phyloP scores from a whole-genome alignment of 2,329 filamentous ascomycete genomes.

The Arthrobotrys iridis region DNA sequence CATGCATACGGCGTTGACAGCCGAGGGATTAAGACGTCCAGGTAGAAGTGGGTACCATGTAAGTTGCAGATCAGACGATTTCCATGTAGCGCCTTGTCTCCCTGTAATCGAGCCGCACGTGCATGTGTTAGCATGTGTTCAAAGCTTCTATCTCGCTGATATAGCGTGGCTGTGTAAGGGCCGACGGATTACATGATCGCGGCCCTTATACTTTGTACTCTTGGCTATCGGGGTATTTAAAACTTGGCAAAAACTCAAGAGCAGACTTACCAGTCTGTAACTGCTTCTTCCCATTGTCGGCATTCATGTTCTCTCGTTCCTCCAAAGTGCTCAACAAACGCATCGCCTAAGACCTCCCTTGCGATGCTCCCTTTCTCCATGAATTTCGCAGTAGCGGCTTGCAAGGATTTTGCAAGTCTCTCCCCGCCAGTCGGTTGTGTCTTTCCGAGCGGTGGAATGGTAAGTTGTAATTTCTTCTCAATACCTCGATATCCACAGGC shows the following conservation, averaged over 20 bases:
- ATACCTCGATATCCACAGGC: constrained; percentile 90
- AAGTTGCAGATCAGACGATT: constrained; percentile 67
- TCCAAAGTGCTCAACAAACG: constrained; percentile 94
- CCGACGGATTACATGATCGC: background rate
- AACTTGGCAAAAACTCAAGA: background rate
- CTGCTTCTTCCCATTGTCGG: constrained; percentile 90
- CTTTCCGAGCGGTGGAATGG: constrained; percentile 82
- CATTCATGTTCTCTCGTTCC: constrained; percentile 93
- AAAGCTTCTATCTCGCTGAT: background rate
- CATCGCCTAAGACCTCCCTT: constrained; percentile 91
- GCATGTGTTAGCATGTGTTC: background rate
- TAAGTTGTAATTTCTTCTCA: constrained; percentile 87
- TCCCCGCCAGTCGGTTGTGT: constrained; percentile 83
- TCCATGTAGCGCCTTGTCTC: constrained; percentile 82
- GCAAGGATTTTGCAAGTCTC: constrained; percentile 82
- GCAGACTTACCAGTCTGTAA: constrained; percentile 86
- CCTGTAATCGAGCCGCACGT: constrained; percentile 63
- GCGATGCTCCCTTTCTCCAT: constrained; percentile 82
- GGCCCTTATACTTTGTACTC: constrained; percentile 47
- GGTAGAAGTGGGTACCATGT: background rate
- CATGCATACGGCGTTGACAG: constrained; percentile 16
- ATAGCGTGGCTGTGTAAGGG: constrained; percentile 3
- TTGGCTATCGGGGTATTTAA: constrained; percentile 53
- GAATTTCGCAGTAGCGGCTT: constrained; percentile 84
- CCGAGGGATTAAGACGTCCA: constrained; percentile 12